Base-by-base conservation (phyloP, 1,284 basidiomycete genomes). In the Ustilago tritici region DNA sequence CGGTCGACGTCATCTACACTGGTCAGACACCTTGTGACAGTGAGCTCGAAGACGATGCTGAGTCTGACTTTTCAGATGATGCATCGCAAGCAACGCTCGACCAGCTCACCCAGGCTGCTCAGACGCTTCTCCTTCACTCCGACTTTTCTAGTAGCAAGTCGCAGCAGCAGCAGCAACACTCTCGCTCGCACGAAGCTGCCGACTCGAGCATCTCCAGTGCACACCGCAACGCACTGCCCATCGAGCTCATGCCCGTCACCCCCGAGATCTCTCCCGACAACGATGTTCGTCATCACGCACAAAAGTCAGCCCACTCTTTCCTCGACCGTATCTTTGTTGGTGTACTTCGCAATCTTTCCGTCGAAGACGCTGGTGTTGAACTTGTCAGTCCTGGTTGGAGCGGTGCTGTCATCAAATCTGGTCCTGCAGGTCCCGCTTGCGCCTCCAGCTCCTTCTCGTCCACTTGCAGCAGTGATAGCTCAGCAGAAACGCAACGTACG, bases 221-320 rank as follows among this genome's bases (percentile, higher is more conserved):
- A 15, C 64, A 64, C 35, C 58, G 64, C 12, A 66, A 56, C 19
- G 58, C 60, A 0, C 60, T 66, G 11, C 41, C 64, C 2, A 56
- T 36, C 55, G 71, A 67, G 40, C 65, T 78, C 56, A 76, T 81
- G 74, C 82, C 82, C 14, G 78, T 69, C 23, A 83, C 82, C 4
- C 82, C 82, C 47, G 79, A 81, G 32, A 77, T 82, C 64, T 79
- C 79, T 62, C 81, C 82, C 12, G 80, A 80, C 57, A 68, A 82
- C 34, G 61, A 71, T 40, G 76, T 78, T 17, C 70, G 70, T 43
- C 79, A 78, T 43, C 76, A 79, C 61, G 75, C 79, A 8, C 71
- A 76, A 19, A 76, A 75, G 56, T 78, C 67, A 12, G 82, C 81
- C 0, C 69, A 78, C 34, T 59, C 72, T 19, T 82, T 83, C 47